Evolutionary conservation across 768 basidiomycete genomes (phyloP).

Genomic region (Boletus speciosus): DNA sequence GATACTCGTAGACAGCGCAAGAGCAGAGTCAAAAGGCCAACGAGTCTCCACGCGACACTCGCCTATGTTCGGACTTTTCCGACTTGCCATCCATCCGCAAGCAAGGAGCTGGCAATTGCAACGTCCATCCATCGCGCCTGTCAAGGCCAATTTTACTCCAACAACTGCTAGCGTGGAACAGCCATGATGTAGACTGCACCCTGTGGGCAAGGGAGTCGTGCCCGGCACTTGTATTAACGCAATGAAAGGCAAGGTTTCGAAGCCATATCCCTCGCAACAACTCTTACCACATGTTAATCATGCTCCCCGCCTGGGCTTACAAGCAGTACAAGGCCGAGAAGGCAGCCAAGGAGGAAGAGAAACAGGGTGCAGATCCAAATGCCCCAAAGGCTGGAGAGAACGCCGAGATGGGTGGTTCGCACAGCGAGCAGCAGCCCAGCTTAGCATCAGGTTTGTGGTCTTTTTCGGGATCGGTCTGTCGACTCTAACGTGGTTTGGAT

Average conservation of each 20-base stretch:
- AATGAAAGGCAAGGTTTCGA: slow-evolving; percentile 8
- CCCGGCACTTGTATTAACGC: background rate
- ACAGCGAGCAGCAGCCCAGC: slow-evolving; percentile 2
- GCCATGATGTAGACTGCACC: background rate
- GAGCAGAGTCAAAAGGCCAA: slow-evolving; percentile 1
- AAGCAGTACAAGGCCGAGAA: slow-evolving; percentile 28
- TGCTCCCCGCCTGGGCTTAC: slow-evolving; percentile 14
- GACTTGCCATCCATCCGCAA: slow-evolving; percentile 5
- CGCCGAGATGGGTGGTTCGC: background rate
- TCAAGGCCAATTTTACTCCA: background rate
- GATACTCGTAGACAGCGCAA: slow-evolving; percentile 10
- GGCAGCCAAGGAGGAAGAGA: slow-evolving; percentile 16
- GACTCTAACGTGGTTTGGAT: background rate
- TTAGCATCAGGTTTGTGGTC: slow-evolving; percentile 10
- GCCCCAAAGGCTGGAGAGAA: background rate
- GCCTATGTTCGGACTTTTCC: slow-evolving; percentile 19
- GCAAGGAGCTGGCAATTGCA: background rate
- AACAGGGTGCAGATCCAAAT: background rate
- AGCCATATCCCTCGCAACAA: background rate
- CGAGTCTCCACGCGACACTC: slow-evolving; percentile 13
- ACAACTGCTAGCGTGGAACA: background rate
- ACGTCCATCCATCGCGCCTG: background rate
- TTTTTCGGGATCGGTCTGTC: background rate
- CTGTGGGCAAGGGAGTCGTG: no score
- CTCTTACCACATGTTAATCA: background rate